Base-by-base conservation (phyloP, 257 asterid genomes). In the Ilex asprella region DNA sequence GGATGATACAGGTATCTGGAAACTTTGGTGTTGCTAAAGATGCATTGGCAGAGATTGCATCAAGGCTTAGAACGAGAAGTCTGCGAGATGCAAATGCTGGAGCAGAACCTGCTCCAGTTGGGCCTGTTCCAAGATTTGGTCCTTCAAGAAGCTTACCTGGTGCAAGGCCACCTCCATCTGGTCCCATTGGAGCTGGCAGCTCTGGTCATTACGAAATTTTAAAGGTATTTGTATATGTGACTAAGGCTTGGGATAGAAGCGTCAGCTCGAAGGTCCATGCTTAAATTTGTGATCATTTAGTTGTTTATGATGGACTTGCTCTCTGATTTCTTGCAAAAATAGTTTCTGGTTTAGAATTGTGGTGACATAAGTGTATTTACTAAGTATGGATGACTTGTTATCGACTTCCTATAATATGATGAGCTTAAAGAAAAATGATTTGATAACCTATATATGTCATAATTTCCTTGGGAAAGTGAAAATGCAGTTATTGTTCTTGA, bases 31-130 rank as follows among this genome's bases (percentile, higher is more conserved):
- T 84, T 30, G 89, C 84, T 66, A 82, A 81, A 78, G 97, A 86
- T 67, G 97, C 94, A 68, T 79, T 89, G 77, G 67, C 76, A 39
- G 97, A 89, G 86, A 79, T 89, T 54, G 78, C 87, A 53, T 79
- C 86, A 66, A 84, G 97, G 70, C 91, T 89, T 54, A 73, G 89
- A 77, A 69, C 82, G 41, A 79, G 94, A 75, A 81, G 70, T 62
- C 86, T 86, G 56, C 85, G 78, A 61, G 95, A 80, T 70, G 81
- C 70, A 68, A 76, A 65, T 79, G 57, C 78, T 67, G 76, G 61
- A 68, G 82, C 63, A 35, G 89, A 83, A 68, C 75, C 82, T 58
- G 76, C 74, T 76, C 72, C 77, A 58, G 63, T 68, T 60, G 72
- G 86, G 79, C 69, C 71, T 12, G 62, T 76, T 54, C 82, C 81